phyloP scores from a whole-genome alignment of 1,139 yeast species.

The Hansenula anomala region DNA sequence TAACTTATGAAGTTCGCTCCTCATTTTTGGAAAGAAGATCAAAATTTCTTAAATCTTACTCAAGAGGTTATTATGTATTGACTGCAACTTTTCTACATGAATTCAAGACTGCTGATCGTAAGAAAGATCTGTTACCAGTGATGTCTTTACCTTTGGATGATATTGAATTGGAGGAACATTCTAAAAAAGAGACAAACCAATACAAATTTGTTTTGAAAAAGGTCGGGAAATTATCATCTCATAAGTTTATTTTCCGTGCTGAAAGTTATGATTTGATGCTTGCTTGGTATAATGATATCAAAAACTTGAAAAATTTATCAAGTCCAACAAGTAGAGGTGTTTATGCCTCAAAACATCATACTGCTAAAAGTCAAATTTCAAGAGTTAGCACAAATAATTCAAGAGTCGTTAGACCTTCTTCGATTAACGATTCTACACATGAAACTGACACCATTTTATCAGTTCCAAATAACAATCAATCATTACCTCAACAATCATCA shows the following conservation, averaged over 20 bases:
- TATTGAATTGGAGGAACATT: slow-evolving; percentile 78
- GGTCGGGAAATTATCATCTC: slow-evolving; percentile 67
- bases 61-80: slow-evolving; percentile 86
- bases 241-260: slow-evolving; percentile 90
- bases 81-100: slow-evolving; percentile 89
- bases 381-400: slow-evolving; percentile 18
- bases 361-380: slow-evolving; percentile 15
- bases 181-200: slow-evolving; percentile 59
- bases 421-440: slow-evolving; percentile 16
- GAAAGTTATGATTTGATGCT: slow-evolving; percentile 75
- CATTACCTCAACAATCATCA: slow-evolving; percentile 14
- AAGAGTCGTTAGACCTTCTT: slow-evolving; percentile 12
- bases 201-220: slow-evolving; percentile 81
- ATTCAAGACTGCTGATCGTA: slow-evolving; percentile 78
- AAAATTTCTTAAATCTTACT: slow-evolving; percentile 82
- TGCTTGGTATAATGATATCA: slow-evolving; percentile 79
- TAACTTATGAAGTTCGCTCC: slow-evolving; percentile 67
- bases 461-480: slow-evolving; percentile 19
- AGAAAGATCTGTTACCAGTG: slow-evolving; percentile 79
- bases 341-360: slow-evolving; percentile 28
- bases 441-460: slow-evolving; percentile 24
- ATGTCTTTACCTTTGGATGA: slow-evolving; percentile 81
- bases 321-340: slow-evolving; percentile 48
- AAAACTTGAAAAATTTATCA: slow-evolving; percentile 54
- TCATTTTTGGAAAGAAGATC: slow-evolving; percentile 88